Evolutionary conservation across 805 yeast genomes (phyloP).

Genomic region (Candida boleticola): DNA sequence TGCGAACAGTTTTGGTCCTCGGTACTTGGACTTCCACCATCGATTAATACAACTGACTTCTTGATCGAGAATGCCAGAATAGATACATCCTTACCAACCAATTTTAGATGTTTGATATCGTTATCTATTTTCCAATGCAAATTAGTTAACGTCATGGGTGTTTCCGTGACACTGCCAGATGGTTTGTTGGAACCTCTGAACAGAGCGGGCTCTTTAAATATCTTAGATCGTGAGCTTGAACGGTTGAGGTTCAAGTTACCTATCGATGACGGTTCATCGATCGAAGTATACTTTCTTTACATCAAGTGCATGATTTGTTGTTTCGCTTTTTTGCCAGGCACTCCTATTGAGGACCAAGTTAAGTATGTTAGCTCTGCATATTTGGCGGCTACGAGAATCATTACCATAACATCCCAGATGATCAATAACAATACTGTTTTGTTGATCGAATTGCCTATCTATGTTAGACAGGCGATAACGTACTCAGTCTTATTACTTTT

Average conservation of each 20-base stretch:
- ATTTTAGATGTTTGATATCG: slow-evolving; percentile 68
- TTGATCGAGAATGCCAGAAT: slow-evolving; percentile 74
- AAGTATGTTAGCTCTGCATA: slow-evolving; percentile 81
- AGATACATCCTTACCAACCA: slow-evolving; percentile 63
- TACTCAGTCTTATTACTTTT: slow-evolving; percentile 77
- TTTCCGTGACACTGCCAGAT: slow-evolving; percentile 80
- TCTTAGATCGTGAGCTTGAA: slow-evolving; percentile 75
- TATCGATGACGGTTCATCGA: slow-evolving; percentile 60
- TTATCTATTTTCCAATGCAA: slow-evolving; percentile 82
- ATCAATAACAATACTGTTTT: slow-evolving; percentile 55
- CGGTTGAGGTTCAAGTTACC: slow-evolving; percentile 63
- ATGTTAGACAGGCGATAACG: slow-evolving; percentile 81
- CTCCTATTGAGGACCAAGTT: slow-evolving; percentile 83
- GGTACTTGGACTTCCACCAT: slow-evolving; percentile 82
- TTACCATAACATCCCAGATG: slow-evolving; percentile 72
- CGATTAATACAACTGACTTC: slow-evolving; percentile 75
- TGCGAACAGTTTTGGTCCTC: slow-evolving; percentile 92
- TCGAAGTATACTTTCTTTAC: slow-evolving; percentile 77
- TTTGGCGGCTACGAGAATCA: slow-evolving; percentile 73
- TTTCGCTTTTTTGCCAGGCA: slow-evolving; percentile 87
- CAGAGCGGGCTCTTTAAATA: slow-evolving; percentile 76
- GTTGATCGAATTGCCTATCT: slow-evolving; percentile 81
- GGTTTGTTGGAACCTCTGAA: slow-evolving; percentile 83
- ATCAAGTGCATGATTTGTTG: slow-evolving; percentile 79
- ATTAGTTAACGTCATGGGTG: slow-evolving; percentile 81